A percentile compares a stretch with the other conserved stretches of the same genome.
These are phyloP conservation scores for Leersia perrieri DNA, from an alignment of 176 grass and related monocot species.

Conservation along the genomic window DNA sequence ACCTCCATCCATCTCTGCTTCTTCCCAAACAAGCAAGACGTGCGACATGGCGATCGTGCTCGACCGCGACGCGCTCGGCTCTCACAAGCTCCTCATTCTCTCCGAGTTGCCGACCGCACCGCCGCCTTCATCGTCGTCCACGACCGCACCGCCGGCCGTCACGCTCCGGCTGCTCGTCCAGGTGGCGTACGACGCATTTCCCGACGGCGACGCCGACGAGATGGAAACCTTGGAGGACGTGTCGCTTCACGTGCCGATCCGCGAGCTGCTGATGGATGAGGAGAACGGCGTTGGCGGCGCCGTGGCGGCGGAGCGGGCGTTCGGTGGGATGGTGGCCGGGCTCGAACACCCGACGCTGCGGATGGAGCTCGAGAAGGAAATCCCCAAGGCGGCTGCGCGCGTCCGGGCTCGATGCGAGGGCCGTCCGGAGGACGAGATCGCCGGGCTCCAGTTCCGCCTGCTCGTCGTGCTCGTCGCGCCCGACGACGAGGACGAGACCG, in stretches of 20 bases:
- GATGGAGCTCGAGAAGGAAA: neutral
- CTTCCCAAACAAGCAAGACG: no score
- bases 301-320: slow-evolving; percentile 9
- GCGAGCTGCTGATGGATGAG: neutral
- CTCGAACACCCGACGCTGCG: slow-evolving; percentile 14
- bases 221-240: slow-evolving; percentile 7
- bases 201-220: neutral
- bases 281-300: no score
- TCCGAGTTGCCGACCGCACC: neutral
- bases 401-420: neutral
- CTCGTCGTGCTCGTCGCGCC: neutral
- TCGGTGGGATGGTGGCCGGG: neutral
- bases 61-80: no score
- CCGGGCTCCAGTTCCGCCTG: slow-evolving; percentile 17
- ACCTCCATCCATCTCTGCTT: no score
- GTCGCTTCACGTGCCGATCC: neutral
- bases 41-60: no score
- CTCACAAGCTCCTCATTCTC: neutral
- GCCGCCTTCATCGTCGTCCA: neutral
- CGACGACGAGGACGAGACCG: neutral
- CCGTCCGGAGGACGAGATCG: neutral
- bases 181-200: neutral
- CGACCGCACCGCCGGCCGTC: neutral
- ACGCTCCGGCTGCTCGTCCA: slow-evolving; percentile 29
- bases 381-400: neutral